Evolutionary conservation across 805 yeast genomes (phyloP), one percentile per base, ranked within the genome.

Genomic region (Priceomyces fermenticarens): DNA sequence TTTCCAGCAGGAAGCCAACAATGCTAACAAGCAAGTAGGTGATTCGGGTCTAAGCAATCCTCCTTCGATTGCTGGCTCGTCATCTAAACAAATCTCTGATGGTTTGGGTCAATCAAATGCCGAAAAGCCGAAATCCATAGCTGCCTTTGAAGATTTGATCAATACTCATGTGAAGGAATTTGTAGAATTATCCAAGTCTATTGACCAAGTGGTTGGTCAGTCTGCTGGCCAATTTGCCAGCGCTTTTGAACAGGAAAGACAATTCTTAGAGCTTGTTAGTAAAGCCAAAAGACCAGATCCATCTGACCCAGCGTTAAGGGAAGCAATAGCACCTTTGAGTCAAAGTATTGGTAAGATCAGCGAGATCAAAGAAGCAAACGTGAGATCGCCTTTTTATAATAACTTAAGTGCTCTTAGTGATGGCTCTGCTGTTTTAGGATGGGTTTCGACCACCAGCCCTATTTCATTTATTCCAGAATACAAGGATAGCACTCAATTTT

Each of bases 401-500:
- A 87, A 86, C 57, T 73, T 93, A 62, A 88, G 84, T 52, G 78
- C 97, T 2, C 74, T 93, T 32, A 78, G 89, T 17, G 98, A 93
- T 58, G 97, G 96, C 37, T 79, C 85, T 8, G 89, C 96, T 9
- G 88, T 86, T 5, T 71, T 90, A 40, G 95, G 96, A 16, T 93
- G 99, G 99, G 77, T 91, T 46, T 80, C 87, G 13, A 77, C 78
- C 4, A 78, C 74, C 3, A 80, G 88, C 3, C 96, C 97, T 1
- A 78, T 85, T 11, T 78, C 88, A 0, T 77, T 73, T 48, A 76
- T 93, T 42, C 78, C 85, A 3, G 97, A 90, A 49, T 86, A 82
- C 65, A 86, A 84, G 58, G 99, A 93, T 57, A 80, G 95, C 14
- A 86, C 96, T 28, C 91, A 85, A 60, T 93, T 93, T 66, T 93